phyloP scores from a whole-genome alignment of 768 basidiomycete species.

The Kockovaella imperatae region DNA sequence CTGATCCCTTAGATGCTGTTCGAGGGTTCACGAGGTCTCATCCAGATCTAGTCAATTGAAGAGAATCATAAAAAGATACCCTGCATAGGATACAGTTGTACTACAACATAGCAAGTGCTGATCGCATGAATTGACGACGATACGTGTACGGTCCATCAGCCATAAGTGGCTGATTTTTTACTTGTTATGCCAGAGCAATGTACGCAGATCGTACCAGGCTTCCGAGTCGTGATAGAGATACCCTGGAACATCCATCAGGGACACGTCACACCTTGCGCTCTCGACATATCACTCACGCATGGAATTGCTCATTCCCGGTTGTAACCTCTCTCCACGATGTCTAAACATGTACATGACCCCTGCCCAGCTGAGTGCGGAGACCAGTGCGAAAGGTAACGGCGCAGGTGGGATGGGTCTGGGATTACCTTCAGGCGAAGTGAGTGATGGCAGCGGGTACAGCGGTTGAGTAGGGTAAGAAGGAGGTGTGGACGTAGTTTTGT shows the following conservation, averaged over 20 bases:
- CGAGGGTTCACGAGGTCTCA: no score
- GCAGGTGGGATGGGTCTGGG: constrained; percentile 69
- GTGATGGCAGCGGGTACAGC: constrained; percentile 40
- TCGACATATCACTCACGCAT: constrained; percentile 53
- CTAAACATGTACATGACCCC: constrained; percentile 94
- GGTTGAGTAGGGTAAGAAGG: constrained; percentile 44
- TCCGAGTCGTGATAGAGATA: constrained; percentile 95
- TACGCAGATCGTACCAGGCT: constrained; percentile 69
- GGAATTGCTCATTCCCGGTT: constrained; percentile 92
- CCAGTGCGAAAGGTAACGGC: constrained; percentile 71
- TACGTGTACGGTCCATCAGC: no score
- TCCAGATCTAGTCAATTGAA: no score
- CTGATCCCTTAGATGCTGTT: no score
- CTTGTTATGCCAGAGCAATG: constrained; percentile 85
- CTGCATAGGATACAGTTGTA: no score
- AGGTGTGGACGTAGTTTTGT: constrained; percentile 44
- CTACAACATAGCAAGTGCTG: no score
- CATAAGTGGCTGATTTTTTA: no score
- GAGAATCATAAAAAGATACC: no score
- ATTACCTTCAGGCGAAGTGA: constrained; percentile 39
- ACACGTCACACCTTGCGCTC: neutral
- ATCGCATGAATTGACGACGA: no score
- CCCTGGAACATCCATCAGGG: constrained; percentile 9
- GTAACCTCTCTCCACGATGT: constrained; percentile 77
- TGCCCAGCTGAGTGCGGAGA: constrained; percentile 87